Evolutionary conservation across 495 filamentous ascomycete genomes (phyloP), one percentile per base, ranked within the genome.

Genomic region (Aspergillus cavernicola): DNA sequence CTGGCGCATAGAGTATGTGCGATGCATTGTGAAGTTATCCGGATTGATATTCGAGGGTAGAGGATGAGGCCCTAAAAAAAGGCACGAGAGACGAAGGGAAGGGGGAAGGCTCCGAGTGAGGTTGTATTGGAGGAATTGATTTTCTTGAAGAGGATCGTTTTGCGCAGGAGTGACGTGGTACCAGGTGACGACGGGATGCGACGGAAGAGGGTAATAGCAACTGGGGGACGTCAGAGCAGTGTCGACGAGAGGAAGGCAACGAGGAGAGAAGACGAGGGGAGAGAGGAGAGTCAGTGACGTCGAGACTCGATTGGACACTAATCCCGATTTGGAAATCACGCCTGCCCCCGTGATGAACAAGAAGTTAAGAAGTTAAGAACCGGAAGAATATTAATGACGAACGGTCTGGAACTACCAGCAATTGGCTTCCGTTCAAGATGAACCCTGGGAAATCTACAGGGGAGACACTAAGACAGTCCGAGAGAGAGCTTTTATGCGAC

Each of bases 1-100:
- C 75, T 92, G 86, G 82, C 93, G 90, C 92, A 97, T 96, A 59
- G 91, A 96, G 67, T 98, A 98, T 58, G 93, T 96, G 59, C 93
- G 89, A 83, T 97, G 92, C 93, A 97, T 97, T 57, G 49, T 56
- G 63, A 6, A 46, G 46, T 53, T 23, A 46, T 35, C 16, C 49
- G 31, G 19, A 22, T 7, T 15, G 31, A 36, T 1, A 24, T 6
- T 36, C 35, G 13, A 16, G 19, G 18, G 4, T 43, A 28, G 37
- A 44, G n/a, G 45, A 47, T 6, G 35, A 36, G 32, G 29, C 38
- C 16, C 31, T 23, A 51, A 42, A 19, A 35, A 46, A 57, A 55
- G 38, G 49, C 35, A 51, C 44, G 58, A 48, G 43, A 39, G 47
- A 33, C 31, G 38, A 41, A 52, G 60, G 54, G 18, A 52, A 59